Conservation (phyloP, 352 stramenopile genomes). For the Phytopythium boreale region DNA sequence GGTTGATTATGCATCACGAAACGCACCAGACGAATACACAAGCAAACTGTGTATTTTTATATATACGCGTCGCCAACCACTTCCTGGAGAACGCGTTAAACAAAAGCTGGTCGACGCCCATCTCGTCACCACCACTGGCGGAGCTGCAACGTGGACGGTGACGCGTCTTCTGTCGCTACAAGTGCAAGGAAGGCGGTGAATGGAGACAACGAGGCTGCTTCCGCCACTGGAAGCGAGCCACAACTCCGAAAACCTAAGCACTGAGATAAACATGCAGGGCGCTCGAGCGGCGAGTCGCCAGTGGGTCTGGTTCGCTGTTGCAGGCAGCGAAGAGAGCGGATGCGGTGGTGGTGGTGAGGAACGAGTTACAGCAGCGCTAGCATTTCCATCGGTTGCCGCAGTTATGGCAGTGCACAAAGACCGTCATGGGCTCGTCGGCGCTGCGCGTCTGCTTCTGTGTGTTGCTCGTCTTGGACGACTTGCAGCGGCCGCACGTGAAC, state of each 20-base stretch:
- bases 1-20: neutral
- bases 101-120: no score
- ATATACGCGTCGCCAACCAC: neutral
- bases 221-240: no score
- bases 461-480: conserved; percentile 95
- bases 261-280: neutral
- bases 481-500: conserved; percentile 93
- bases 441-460: conserved; percentile 97
- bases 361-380: conserved; percentile 36
- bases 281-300: neutral
- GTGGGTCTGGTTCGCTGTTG: no score
- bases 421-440: conserved; percentile 98
- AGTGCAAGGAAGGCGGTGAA: neutral
- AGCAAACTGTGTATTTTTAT: neutral
- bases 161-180: no score
- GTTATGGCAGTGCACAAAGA: conserved; percentile 96
- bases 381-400: conserved; percentile 96
- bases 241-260: neutral
- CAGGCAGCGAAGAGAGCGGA: no score
- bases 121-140: no score
- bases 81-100: neutral
- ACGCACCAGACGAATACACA: neutral
- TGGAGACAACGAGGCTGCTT: no score
- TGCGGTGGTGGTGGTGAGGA: neutral
- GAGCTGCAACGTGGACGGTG: no score